Evolutionary conservation across 768 basidiomycete species (phyloP), one percentile per base, ranked within the genome.

Genomic region (Podaxis sp.): DNA sequence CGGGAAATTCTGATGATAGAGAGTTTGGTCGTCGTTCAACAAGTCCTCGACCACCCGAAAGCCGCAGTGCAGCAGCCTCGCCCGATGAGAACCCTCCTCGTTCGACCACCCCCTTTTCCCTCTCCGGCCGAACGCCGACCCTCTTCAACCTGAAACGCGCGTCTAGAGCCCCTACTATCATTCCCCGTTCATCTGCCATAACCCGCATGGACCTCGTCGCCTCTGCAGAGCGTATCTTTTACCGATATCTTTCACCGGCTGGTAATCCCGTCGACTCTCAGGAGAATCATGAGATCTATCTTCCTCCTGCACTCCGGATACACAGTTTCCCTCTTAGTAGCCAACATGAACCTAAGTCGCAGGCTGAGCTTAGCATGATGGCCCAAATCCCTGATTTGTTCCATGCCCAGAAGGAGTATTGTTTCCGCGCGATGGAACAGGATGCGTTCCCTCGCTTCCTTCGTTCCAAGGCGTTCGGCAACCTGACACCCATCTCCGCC

Each of bases 221-320:
- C 6, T 93, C 91, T 32, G 97, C 96, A 9, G 97, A 98, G 70
- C 92, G 95, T 69, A 98, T 99, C 66, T 98, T 88, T 78, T 89
- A 89, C 70, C 89, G 95, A 56, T 98, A 98, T 76, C 88, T 99
- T 62, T 89, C 90, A 4, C 91, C 89, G 4, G 86, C 85, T 36
- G 84, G 81, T n/a, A 88, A 86, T 69, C 82, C 86, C 16, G 83
- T 89, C 5, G 86, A 90, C 63, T 86, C 89, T 14, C 84, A 86
- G 11, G 91, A 95, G 70, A 95, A 94, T 74, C 96, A 98, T 72
- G 96, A 98, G 78, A 95, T 99, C 53, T 98, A 98, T 72, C 88
- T 99, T 18, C 97, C 97, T 0, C 91, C 95, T 0, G 83, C 91
- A 23, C 83, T 99, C 47, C 91, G 97, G 53, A 88, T 98, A 68